These are phyloP conservation scores for Bipolaris cookei DNA, from an alignment of 2,329 filamentous ascomycete species.

Conservation along the genomic window DNA sequence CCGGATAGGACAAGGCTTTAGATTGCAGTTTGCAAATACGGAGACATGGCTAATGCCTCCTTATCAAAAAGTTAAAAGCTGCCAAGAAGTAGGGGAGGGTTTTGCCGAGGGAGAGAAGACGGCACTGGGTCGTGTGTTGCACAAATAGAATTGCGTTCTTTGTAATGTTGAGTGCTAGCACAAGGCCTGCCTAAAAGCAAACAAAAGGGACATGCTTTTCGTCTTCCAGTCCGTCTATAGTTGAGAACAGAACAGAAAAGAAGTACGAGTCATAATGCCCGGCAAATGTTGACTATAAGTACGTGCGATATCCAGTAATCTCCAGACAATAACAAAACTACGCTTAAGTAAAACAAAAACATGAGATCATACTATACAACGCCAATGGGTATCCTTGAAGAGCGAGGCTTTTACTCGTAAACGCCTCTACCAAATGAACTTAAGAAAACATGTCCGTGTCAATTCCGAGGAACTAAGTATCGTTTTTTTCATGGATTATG, in stretches of 20 bases:
- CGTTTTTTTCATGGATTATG: conserved; percentile 20
- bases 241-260: conserved; percentile 5
- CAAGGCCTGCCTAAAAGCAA: conserved; percentile 8
- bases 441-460: conserved; percentile 2
- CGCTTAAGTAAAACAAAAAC: background rate
- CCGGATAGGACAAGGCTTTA: background rate
- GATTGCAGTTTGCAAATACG: background rate
- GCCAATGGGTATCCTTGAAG: conserved; percentile 35
- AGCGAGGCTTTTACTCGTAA: conserved; percentile 29
- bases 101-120: background rate
- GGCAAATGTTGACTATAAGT: background rate
- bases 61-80: background rate
- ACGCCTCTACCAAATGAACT: conserved; percentile 22
- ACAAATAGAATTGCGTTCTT: background rate
- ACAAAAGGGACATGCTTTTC: background rate
- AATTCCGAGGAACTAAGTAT: background rate
- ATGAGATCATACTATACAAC: conserved; percentile 21
- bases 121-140: background rate
- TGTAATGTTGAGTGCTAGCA: conserved; percentile 1
- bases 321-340: background rate
- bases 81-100: background rate
- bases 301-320: background rate
- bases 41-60: background rate
- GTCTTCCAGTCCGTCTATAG: conserved; percentile 18
- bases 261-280: background rate